Conservation (phyloP, 2,329 filamentous ascomycete species). For the Curvularia verruculosa region DNA sequence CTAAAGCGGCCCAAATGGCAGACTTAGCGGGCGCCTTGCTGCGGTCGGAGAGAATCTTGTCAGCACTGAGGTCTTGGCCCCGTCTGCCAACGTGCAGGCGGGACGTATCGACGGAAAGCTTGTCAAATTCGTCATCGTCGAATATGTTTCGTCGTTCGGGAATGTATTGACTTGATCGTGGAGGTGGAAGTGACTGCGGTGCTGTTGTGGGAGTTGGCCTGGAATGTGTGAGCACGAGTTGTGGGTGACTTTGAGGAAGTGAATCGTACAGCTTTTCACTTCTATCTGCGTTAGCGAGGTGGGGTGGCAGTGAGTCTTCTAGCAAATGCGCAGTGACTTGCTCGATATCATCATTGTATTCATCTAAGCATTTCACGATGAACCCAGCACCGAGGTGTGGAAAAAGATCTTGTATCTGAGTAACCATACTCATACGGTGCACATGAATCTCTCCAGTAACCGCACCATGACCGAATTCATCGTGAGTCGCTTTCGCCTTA, state of each 20-base stretch:
- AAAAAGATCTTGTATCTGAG: constrained; percentile 92
- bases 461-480: constrained; percentile 44
- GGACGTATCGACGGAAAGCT: constrained; percentile 67
- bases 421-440: constrained; percentile 82
- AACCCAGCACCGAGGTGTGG: constrained; percentile 85
- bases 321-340: constrained; percentile 81
- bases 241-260: neutral
- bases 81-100: constrained; percentile 81
- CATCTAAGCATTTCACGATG: constrained; percentile 76
- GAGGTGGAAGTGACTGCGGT: constrained; percentile 55
- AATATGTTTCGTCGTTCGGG: constrained; percentile 74
- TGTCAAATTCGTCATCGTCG: constrained; percentile 77
- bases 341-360: constrained; percentile 79
- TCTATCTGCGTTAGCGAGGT: constrained; percentile 69
- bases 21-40: constrained; percentile 75
- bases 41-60: constrained; percentile 71
- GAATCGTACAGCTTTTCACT: constrained; percentile 63
- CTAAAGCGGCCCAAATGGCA: constrained; percentile 84
- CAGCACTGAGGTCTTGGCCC: constrained; percentile 68
- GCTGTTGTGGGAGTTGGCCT: constrained; percentile 25
- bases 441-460: constrained; percentile 65
- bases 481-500: constrained; percentile 57
- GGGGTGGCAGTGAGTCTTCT: constrained; percentile 73
- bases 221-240: constrained; percentile 18
- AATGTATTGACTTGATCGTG: constrained; percentile 62